phyloP scores from a whole-genome alignment of 768 basidiomycete genomes.

The Leccinellum rugosiceps region DNA sequence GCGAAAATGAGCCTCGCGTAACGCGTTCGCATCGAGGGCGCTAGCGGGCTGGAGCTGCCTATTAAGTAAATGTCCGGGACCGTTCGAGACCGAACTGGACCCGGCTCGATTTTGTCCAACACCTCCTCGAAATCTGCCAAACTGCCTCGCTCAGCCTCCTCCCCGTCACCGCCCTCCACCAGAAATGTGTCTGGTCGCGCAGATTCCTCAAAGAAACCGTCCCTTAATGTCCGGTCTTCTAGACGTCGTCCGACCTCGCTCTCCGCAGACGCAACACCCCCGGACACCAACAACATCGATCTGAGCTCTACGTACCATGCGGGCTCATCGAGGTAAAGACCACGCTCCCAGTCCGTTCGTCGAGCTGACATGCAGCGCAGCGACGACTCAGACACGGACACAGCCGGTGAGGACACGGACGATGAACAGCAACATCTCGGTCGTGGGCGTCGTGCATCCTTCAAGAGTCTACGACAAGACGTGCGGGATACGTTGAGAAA shows the following conservation, averaged over 20 bases:
- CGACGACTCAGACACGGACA: conserved; percentile 49
- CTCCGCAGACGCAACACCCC: conserved; percentile 17
- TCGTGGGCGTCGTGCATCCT: conserved; percentile 44
- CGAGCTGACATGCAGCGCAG: conserved; percentile 30
- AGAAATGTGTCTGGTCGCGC: conserved; percentile 50
- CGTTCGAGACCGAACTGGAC: not conserved
- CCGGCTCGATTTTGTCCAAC: not conserved
- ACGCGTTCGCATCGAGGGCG: not conserved
- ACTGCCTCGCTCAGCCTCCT: conserved; percentile 78
- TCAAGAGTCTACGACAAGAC: conserved; percentile 29
- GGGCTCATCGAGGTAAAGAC: conserved; percentile 70
- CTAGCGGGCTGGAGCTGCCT: not conserved
- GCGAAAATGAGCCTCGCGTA: conserved; percentile 8
- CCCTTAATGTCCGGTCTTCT: conserved; percentile 26
- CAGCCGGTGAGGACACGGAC: conserved; percentile 59
- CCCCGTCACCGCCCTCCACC: conserved; percentile 68
- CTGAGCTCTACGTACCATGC: conserved; percentile 89
- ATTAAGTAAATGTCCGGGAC: conserved; percentile 6
- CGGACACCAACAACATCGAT: conserved; percentile 42
- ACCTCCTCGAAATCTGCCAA: conserved; percentile 36
- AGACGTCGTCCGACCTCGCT: conserved; percentile 28
- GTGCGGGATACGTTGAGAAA: conserved; percentile 24
- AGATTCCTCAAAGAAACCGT: conserved; percentile 43
- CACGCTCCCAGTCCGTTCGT: not conserved
- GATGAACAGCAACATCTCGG: conserved; percentile 42